Base-by-base conservation (phyloP, 768 basidiomycete species). In the Asterophora lycoperdoides region DNA sequence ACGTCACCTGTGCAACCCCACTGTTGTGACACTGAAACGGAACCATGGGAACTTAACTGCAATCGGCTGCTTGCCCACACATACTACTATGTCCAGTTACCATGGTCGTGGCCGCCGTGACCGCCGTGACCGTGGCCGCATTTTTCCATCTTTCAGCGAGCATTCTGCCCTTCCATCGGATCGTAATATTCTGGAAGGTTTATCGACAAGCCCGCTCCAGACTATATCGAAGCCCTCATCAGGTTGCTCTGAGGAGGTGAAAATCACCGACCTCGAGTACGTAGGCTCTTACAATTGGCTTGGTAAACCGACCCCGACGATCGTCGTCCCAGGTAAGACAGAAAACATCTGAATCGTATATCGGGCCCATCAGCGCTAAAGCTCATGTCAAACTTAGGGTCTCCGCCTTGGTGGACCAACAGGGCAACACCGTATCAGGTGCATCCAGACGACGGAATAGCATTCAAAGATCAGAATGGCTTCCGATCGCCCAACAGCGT, bases 391-490 rank as follows among this genome's bases (percentile, higher is more conserved):
- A 52, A 8, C 19, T 39, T 48, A 80, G 78, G 77, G 0, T 77
- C 74, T 3, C 82, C 81, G 1, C 65, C 68, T 29, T 56, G 69
- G 43, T 83, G 81, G 82, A 65, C n/a, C 3, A 69, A 77, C 52
- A 66, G 67, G 19, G 42, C 65, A 0, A 56, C 72, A 5, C 84
- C 86, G 1, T 79, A 72, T 55, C 71, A 62, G 6, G 79, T 88
- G 11, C 69, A 73, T 3, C 70, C 68, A 10, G 87, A 89, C 58
- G 63, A 59, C 5, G 83, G 80, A 0, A 28, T 69, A 8, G 61
- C 65, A 23, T 76, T 74, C 52, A 60, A 75, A 15, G 81, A 89
- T 62, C 83, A 84, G 51, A 81, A 87, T 61, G 75, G 71, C 17
- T 74, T 68, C 55, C 63, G 71, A n/a, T 64, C 70, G 57, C 67